Conservation (phyloP, 192 early-diverging fungal genomes). For the Umbelopsis isabellina region DNA sequence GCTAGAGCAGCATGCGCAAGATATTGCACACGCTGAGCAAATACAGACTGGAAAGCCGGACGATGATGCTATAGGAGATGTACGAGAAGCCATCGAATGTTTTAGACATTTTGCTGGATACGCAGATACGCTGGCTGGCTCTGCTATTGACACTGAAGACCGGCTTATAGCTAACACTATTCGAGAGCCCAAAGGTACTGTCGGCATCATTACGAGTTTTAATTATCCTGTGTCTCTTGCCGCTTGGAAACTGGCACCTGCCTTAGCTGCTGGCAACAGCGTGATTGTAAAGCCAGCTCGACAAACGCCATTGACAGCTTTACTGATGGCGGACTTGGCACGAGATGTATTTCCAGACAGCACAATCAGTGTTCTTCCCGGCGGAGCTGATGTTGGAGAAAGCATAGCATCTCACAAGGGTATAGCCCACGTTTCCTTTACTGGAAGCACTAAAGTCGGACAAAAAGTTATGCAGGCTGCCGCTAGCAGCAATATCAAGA, state of each 20-base stretch:
- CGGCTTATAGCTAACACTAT: conserved; percentile 48
- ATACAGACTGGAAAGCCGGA: conserved; percentile 59
- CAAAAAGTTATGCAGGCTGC: conserved; percentile 54
- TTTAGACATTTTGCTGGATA: conserved; percentile 78
- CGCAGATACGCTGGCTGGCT: conserved; percentile 58
- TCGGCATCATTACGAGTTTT: conserved; percentile 73
- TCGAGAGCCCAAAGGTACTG: conserved; percentile 67
- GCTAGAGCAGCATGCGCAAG: conserved; percentile 42
- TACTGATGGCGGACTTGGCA: conserved; percentile 53
- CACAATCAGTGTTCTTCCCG: conserved; percentile 57
- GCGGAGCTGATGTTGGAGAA: conserved; percentile 48
- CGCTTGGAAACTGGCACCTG: conserved; percentile 80
- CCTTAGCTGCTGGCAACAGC: conserved; percentile 72
- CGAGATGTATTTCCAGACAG: conserved; percentile 49
- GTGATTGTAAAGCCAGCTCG: conserved; percentile 60
- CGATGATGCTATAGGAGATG: conserved; percentile 48
- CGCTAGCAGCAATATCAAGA: conserved; percentile 44
- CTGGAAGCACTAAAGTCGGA: conserved; percentile 55
- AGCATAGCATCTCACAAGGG: conserved; percentile 49
- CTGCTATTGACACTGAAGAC: conserved; percentile 40
- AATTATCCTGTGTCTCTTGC: conserved; percentile 67
- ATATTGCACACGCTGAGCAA: conserved; percentile 50
- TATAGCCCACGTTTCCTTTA: conserved; percentile 57
- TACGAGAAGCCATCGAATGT: conserved; percentile 57
- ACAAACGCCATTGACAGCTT: conserved; percentile 61